phyloP scores from a whole-genome alignment of 2,329 filamentous ascomycete species.

The Phialemoniopsis sp. region DNA sequence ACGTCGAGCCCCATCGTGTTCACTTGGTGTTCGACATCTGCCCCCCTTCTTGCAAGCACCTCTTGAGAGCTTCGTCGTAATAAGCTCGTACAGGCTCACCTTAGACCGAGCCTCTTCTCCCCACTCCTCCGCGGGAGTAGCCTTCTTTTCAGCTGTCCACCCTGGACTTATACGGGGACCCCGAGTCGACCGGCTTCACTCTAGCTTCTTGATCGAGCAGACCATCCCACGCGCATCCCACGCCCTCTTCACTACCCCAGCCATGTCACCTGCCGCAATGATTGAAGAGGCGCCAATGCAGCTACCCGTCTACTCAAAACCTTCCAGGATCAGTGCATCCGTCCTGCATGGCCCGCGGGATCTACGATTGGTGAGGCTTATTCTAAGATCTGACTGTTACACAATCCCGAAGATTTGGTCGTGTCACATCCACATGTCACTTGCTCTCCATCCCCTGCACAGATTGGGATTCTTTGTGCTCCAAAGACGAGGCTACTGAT shows the following conservation, averaged over 20 bases:
- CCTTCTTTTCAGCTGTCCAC: too few species aligned
- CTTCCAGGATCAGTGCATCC: constrained; percentile 44
- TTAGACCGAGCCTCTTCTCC: too few species aligned
- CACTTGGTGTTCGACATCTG: too few species aligned
- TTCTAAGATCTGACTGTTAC: constrained; percentile 19
- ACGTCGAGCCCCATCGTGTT: constrained; percentile 1
- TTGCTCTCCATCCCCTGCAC: constrained; percentile 6
- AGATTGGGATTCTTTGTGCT: constrained; percentile 6
- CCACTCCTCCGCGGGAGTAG: too few species aligned
- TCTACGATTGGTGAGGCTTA: constrained; percentile 47
- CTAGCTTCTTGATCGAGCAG: neutral
- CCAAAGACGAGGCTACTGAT: constrained; percentile 9
- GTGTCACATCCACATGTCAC: too few species aligned
- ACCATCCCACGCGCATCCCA: constrained; percentile 17
- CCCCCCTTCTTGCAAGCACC: too few species aligned
- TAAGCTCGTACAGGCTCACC: too few species aligned
- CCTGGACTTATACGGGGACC: too few species aligned
- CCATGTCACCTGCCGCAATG: constrained; percentile 48
- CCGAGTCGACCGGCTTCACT: too few species aligned
- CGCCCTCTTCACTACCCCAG: constrained; percentile 11
- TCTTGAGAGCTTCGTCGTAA: too few species aligned
- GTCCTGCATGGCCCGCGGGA: constrained; percentile 55
- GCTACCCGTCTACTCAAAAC: constrained; percentile 35
- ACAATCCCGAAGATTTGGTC: constrained; percentile 11
- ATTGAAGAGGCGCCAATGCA: constrained; percentile 37